Evolutionary conservation across 495 filamentous ascomycete species (phyloP).

Genomic region (Penicillium verhagenii): DNA sequence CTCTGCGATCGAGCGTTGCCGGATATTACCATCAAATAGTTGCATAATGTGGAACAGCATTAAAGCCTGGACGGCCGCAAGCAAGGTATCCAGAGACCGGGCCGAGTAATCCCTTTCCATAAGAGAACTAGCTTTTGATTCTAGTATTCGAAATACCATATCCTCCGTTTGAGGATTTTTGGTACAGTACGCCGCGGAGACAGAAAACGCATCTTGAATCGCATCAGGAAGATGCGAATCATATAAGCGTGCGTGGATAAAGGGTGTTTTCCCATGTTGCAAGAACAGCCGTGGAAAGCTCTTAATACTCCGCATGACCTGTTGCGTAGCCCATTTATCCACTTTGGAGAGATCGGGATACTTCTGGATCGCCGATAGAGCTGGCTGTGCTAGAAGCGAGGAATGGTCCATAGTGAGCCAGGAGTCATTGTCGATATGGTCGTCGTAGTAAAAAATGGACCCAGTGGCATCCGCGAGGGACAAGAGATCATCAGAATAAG

Average conservation of each 20-base stretch:
- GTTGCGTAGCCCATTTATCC: slow-evolving; percentile 12
- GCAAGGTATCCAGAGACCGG: slow-evolving; percentile 20
- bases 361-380: background rate
- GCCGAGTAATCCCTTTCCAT: background rate
- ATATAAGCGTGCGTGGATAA: slow-evolving; percentile 15
- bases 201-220: slow-evolving; percentile 16
- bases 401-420: slow-evolving; percentile 2
- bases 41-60: slow-evolving; percentile 51
- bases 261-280: slow-evolving; percentile 6
- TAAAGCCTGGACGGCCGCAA: slow-evolving; percentile 47
- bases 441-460: background rate
- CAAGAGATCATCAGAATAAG: background rate
- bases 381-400: background rate
- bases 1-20: slow-evolving; percentile 32
- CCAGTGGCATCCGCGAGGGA: background rate
- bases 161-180: slow-evolving; percentile 11
- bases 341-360: slow-evolving; percentile 1
- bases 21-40: slow-evolving; percentile 55
- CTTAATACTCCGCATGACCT: slow-evolving; percentile 3
- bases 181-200: slow-evolving; percentile 10
- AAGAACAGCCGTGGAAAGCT: slow-evolving; percentile 8
- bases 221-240: slow-evolving; percentile 9
- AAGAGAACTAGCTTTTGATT: slow-evolving; percentile 1
- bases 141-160: slow-evolving; percentile 12
- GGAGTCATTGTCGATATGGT: background rate